Base-by-base conservation (phyloP, 139 green algal species). In the Haematococcus sp. region DNA sequence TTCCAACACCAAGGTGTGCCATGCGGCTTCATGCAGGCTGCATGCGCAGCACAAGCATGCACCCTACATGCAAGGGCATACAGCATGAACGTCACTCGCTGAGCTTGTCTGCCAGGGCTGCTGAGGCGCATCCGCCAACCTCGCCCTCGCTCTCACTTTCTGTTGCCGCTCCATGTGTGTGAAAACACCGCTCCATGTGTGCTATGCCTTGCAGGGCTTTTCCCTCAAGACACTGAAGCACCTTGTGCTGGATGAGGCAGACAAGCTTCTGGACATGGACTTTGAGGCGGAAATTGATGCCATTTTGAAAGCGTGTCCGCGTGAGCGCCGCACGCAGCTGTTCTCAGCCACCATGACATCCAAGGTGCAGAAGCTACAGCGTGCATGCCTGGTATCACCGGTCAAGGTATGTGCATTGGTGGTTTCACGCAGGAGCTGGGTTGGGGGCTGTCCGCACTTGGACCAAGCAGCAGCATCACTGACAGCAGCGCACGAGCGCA, bases 241-340 rank as follows among this genome's bases (percentile, higher is more conserved):
- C 81, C 77, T 98, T 73, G 90, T 98, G 56, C 83, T 99, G 60
- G 96, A 99, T 70, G 96, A 99, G 86, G 96, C 96, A 1, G 96
- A 99, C 84, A 90, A 97, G 70, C 89, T 99, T 71, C 87, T 99
- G 34, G 97, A 99, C 88, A 97, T 99, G 93, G 96, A 99, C 83
- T 99, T 99, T 89, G 96, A 99, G 83, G 74, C 93, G 81, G 96
- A 99, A 77, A 98, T 99, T 52, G 94, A 99, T 78, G 89, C 98
- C 79, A 97, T 99, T 64, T 83, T 99, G 15, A 98, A 97, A 78
- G 91, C 89, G 70, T 0, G 80, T 4, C 90, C 90, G 15, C 76
- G 84, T 31, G 92, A 97, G 27, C 83, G 94, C 5, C 78, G 86
- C 58, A 99, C 96, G 20, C 92, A 97, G 90, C 92, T 99, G 58